A percentile compares a stretch with the other conserved stretches of the same genome.
Evolutionary conservation across 1,284 basidiomycete species (phyloP).

Genomic region (Wolfiporia cocos): DNA sequence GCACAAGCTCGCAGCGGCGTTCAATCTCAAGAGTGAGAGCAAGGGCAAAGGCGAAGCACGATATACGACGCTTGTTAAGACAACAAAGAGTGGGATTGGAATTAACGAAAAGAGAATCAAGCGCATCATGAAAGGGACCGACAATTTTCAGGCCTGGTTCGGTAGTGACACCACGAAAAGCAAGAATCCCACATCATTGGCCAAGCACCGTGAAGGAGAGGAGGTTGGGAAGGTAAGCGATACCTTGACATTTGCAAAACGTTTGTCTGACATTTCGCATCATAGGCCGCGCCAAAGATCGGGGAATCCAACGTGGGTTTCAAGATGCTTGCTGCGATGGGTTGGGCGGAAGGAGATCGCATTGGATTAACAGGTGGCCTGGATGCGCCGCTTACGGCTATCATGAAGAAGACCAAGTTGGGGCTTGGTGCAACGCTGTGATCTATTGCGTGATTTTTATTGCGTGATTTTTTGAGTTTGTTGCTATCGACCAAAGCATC

Average conservation of each 20-base stretch:
- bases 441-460: too few species aligned
- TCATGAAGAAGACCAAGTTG: constrained; percentile 70
- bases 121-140: constrained; percentile 38
- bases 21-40: constrained; percentile 72
- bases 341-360: constrained; percentile 65
- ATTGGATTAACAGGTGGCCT: constrained; percentile 62
- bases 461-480: too few species aligned
- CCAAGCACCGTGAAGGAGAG: constrained; percentile 63
- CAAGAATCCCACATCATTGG: constrained; percentile 24
- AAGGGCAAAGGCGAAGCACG: constrained; percentile 60
- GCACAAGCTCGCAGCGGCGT: constrained; percentile 74
- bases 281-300: constrained; percentile 66
- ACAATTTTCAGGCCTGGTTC: constrained; percentile 26
- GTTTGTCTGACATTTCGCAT: constrained; percentile 3
- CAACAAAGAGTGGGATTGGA: constrained; percentile 42
- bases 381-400: constrained; percentile 61
- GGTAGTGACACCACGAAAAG: constrained; percentile 25
- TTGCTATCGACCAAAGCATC: too few species aligned
- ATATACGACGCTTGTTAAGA: constrained; percentile 69
- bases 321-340: constrained; percentile 71
- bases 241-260: constrained; percentile 2
- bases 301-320: constrained; percentile 69
- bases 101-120: constrained; percentile 57
- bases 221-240: constrained; percentile 62
- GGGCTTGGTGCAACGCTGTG: constrained; percentile 64